These are phyloP conservation scores for Carpinus fangiana DNA, from an alignment of 306 rosid genomes.

Conservation along the genomic window DNA sequence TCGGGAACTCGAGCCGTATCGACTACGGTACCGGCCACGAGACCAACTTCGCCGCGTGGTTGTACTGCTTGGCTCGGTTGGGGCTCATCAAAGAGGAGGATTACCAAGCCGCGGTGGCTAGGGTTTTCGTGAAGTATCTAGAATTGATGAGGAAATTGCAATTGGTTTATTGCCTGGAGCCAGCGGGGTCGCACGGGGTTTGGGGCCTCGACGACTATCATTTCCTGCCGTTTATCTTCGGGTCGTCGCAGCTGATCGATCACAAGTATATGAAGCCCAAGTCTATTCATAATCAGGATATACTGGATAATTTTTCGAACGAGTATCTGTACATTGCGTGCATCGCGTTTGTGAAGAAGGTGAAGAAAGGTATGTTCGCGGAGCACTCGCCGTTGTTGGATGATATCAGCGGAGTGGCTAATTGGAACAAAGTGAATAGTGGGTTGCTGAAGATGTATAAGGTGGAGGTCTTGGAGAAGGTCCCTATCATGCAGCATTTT, in stretches of 20 bases:
- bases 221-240: conserved; percentile 82
- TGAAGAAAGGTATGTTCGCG: conserved; percentile 92
- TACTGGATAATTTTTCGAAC: conserved; percentile 71
- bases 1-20: conserved; percentile 82
- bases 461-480: conserved; percentile 96
- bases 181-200: conserved; percentile 98
- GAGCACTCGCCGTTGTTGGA: conserved; percentile 97
- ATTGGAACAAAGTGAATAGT: conserved; percentile 88
- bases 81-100: conserved; percentile 73
- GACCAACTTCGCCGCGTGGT: conserved; percentile 89
- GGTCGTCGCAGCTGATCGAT: conserved; percentile 85
- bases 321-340: conserved; percentile 78
- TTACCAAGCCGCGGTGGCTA: conserved; percentile 61
- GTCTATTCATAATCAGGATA: conserved; percentile 86
- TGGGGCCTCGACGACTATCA: conserved; percentile 99
- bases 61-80: conserved; percentile 73
- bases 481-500: conserved; percentile 99
- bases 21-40: conserved; percentile 98
- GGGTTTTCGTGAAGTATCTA: conserved; percentile 73
- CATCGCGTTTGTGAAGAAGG: conserved; percentile 74
- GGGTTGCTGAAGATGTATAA: conserved; percentile 97
- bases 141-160: conserved; percentile 93
- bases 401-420: conserved; percentile 95
- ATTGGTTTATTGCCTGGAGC: conserved; percentile 72
- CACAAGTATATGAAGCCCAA: conserved; percentile 97